Evolutionary conservation across 192 early-diverging fungal species (phyloP).

Genomic region (Geosiphon pyriformis): DNA sequence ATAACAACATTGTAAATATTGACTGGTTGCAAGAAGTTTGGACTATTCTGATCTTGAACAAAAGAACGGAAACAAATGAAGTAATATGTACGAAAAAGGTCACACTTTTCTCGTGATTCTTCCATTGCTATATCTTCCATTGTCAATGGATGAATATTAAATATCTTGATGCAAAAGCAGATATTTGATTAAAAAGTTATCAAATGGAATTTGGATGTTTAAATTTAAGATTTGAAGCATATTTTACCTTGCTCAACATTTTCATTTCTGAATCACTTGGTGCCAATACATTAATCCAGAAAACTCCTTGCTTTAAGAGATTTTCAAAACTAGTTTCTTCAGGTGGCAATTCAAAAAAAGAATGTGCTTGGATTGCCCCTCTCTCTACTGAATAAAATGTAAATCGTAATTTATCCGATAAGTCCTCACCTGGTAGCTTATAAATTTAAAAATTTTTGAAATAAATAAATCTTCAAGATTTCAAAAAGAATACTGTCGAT

Average conservation of each 20-base stretch:
- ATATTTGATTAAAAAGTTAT: not conserved
- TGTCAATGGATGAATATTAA: conserved; percentile 85
- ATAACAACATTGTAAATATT: conserved; percentile 46
- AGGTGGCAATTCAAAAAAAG: conserved; percentile 48
- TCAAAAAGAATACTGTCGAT: too few species aligned
- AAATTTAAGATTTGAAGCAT: too few species aligned
- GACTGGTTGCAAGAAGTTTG: conserved; percentile 34
- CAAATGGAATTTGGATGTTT: not conserved
- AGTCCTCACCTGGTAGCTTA: too few species aligned
- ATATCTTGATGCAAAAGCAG: conserved; percentile 42
- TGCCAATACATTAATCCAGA: conserved; percentile 68
- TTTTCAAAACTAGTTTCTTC: conserved; percentile 30
- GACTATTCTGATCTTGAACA: conserved; percentile 33
- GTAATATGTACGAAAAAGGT: conserved; percentile 85
- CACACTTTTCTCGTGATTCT: conserved; percentile 83
- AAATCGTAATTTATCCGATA: conserved; percentile 48
- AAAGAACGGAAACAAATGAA: conserved; percentile 76
- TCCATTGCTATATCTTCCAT: conserved; percentile 82
- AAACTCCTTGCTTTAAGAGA: conserved; percentile 38
- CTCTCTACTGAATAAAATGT: conserved; percentile 62
- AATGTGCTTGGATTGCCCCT: conserved; percentile 52
- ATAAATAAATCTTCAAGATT: too few species aligned
- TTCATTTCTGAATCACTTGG: conserved; percentile 59
- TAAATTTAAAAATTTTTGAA: too few species aligned
- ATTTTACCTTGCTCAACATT: conserved; percentile 46